Evolutionary conservation across 108 stramenopile species (phyloP), one percentile per base, ranked within the genome.

Genomic region (Schizochytrium sp.): DNA sequence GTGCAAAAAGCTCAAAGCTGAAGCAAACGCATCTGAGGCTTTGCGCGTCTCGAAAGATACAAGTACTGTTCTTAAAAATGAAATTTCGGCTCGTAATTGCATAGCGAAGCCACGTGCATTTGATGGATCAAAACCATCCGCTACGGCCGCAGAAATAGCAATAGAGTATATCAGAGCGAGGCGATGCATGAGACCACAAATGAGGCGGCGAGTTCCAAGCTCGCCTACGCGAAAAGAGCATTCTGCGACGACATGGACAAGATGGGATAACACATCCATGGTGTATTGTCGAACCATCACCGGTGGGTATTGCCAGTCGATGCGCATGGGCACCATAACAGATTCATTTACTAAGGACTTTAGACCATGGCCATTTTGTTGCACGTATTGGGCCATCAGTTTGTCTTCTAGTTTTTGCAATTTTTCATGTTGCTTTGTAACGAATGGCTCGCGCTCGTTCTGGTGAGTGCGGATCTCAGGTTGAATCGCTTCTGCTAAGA

Each of bases 321-420:
- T 55, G 76, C 47, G 76, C 10, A 55, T 17, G 5, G 15, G 5
- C 50, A 83, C 47, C 15, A n/a, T 5, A 38, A 83, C 47, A 10
- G 76, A 47, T 28, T 56, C 76, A 28, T 83, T 53, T 5, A 83
- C 47, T 5, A 83, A 53, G 28, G 76, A 47, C 10, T 83, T 83
- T 10, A 83, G 47, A 5, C 76, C 50, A 10, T 83, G 47, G 50
- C 76, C 76, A 42, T 55, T 49, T 28, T 83, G 76, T 40, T 83
- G 76, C 13, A 83, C 76, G 76, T 83, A 83, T 28, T 83, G 76
- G 8, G 76, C 76, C 76, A 83, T 83, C 15, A 83, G 28, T n/a
- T 49, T 55, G 2, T 83, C 76, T 53, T 83, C 76, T 47, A 83
- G 47, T 10, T 53, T 17, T 53, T 83, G 76, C 2, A 83, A 28